Conservation (phyloP, 257 asterid species). For the Nemophila menziesii region DNA sequence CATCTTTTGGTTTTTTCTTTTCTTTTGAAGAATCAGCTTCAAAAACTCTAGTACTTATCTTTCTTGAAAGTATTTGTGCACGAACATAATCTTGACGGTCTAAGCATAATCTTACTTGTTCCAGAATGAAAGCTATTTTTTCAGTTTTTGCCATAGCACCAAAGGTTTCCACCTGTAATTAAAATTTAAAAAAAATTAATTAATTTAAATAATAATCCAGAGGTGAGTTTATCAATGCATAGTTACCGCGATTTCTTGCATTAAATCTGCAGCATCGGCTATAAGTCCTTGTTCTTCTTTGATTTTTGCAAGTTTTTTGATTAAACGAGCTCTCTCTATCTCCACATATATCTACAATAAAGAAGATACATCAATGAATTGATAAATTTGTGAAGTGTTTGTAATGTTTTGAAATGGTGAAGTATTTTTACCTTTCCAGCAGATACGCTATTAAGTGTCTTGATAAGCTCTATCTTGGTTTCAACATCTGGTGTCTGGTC, state of each 20-base stretch:
- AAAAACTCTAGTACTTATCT: slow-evolving; percentile 89
- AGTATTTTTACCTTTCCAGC: slow-evolving; percentile 72
- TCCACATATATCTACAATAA: slow-evolving; percentile 76
- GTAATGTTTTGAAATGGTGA: too few relatives aligned
- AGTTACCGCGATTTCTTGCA: slow-evolving; percentile 98
- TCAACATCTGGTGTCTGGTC: slow-evolving; percentile 94
- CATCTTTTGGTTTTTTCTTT: slow-evolving; percentile 85
- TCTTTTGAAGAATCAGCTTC: slow-evolving; percentile 79
- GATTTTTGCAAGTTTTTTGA: slow-evolving; percentile 82
- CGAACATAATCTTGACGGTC: slow-evolving; percentile 93
- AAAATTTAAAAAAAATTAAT: too few relatives aligned
- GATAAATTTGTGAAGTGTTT: too few relatives aligned
- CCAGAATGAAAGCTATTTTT: slow-evolving; percentile 95
- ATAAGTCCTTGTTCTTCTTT: slow-evolving; percentile 85
- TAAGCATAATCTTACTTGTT: slow-evolving; percentile 88
- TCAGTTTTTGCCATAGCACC: slow-evolving; percentile 99
- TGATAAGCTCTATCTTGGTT: slow-evolving; percentile 74
- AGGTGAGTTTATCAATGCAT: background rate
- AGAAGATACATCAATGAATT: background rate
- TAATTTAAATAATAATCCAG: background rate
- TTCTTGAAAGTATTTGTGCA: slow-evolving; percentile 93
- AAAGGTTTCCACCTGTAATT: slow-evolving; percentile 76
- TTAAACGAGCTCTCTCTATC: slow-evolving; percentile 92
- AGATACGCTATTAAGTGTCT: slow-evolving; percentile 81
- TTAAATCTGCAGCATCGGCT: slow-evolving; percentile 94